Evolutionary conservation across 805 yeast genomes (phyloP).

Genomic region (Metschnikowia vanudenii): DNA sequence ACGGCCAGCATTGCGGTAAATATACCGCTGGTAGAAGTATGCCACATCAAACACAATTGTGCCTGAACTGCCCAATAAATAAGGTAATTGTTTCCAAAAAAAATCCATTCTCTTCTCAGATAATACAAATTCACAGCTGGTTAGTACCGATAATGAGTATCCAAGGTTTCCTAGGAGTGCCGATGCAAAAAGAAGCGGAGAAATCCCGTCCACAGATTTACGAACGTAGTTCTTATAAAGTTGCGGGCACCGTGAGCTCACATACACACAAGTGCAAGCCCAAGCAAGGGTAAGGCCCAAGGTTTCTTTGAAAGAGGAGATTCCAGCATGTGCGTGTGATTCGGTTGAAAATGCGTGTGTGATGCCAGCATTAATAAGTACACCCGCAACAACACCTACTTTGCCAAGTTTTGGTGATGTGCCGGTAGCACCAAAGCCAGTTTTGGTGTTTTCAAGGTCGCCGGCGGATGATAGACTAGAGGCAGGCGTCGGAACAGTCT

Average conservation of each 20-base stretch:
- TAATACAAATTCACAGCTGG: conserved; percentile 52
- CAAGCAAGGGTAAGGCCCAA: conserved; percentile 54
- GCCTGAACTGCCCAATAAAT: conserved; percentile 80
- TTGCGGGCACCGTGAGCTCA: conserved; percentile 83
- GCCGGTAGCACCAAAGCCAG: conserved; percentile 17
- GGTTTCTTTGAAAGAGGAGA: conserved; percentile 1
- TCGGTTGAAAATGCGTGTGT: conserved; percentile 14
- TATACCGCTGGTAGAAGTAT: conserved; percentile 60
- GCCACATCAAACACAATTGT: conserved; percentile 74
- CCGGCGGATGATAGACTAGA: conserved; percentile 6
- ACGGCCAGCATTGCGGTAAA: conserved; percentile 24
- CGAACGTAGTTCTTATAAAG: conserved; percentile 70
- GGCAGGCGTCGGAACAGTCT: conserved; percentile 2
- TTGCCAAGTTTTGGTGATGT: conserved; percentile 7
- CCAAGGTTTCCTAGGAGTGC: conserved; percentile 77
- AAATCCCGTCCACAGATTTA: conserved; percentile 83
- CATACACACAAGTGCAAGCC: conserved; percentile 73
- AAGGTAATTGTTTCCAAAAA: conserved; percentile 71
- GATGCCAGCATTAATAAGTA: conserved; percentile 16
- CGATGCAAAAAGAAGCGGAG: conserved; percentile 74
- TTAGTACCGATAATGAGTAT: conserved; percentile 71
- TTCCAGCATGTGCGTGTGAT: background rate
- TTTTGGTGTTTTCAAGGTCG: background rate
- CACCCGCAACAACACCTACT: conserved; percentile 13
- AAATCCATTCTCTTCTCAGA: conserved; percentile 42